Conservation (phyloP, 352 stramenopile species). For the Phytophthora podocarpi region DNA sequence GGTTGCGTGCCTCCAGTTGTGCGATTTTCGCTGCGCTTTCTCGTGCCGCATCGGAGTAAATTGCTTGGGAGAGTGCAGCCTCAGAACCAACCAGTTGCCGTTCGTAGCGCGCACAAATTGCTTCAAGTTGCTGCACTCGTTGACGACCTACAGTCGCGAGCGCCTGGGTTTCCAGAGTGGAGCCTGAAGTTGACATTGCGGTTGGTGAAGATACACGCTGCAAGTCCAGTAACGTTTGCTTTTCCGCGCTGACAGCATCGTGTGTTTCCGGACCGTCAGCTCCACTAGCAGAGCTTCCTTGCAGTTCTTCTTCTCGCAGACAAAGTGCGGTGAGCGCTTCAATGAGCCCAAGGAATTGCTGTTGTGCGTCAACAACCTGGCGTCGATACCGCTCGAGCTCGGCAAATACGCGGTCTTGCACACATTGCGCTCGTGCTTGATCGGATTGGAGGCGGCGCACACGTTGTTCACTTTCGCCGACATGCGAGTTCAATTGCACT, state of each 20-base stretch:
- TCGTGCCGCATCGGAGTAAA: constrained; percentile 43
- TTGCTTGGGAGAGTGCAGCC: constrained; percentile 50
- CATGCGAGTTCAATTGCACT: constrained; percentile 43
- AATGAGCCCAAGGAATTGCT: constrained; percentile 55
- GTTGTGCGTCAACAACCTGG: constrained; percentile 56
- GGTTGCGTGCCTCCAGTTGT: constrained; percentile 36
- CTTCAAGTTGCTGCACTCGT: constrained; percentile 48
- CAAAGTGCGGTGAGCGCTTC: constrained; percentile 51
- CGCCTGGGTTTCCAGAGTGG: constrained; percentile 44
- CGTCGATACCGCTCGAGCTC: constrained; percentile 60
- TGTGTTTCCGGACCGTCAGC: constrained; percentile 8
- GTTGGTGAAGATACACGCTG: constrained; percentile 30
- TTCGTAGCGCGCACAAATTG: constrained; percentile 52
- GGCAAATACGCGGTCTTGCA: constrained; percentile 54
- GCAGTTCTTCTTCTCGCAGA: constrained; percentile 45
- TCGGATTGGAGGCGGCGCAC: constrained; percentile 52
- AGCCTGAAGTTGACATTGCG: constrained; percentile 2
- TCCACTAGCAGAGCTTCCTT: constrained; percentile 9
- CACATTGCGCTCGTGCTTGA: constrained; percentile 50
- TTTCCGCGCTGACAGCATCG: constrained; percentile 37
- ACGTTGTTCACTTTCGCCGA: constrained; percentile 47
- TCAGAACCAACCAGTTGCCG: constrained; percentile 55
- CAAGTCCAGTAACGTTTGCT: constrained; percentile 57
- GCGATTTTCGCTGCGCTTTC: constrained; percentile 51
- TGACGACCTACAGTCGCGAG: constrained; percentile 45